Evolutionary conservation across 2,329 filamentous ascomycete species (phyloP), one percentile per base, ranked within the genome.

Genomic region (Penicillium thymicola): DNA sequence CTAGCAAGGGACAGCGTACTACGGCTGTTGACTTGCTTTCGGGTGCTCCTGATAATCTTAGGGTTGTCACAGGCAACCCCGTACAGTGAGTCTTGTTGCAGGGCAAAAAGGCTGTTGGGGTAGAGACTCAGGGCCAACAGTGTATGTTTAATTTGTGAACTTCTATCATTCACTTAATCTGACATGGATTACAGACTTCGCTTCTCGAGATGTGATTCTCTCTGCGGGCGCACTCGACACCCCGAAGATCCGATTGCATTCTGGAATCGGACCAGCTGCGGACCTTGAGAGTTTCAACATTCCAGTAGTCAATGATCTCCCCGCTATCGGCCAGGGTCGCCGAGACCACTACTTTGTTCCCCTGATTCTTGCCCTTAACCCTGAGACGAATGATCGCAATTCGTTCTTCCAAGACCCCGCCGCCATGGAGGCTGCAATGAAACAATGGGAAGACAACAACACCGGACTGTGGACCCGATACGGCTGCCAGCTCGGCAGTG

Each of bases 1-100:
- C 79, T 25, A 63, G 73, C 28, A 71, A 77, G 11, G 82, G 82
- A 1, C 47, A 74, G 7, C 73, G 82, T n/a, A 78, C 77, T 0
- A 85, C 82, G 0, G 78, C 83, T 0, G 73, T 73, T 2, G 82
- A 84, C 56, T 70, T 85, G 44, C 61, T 86, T n/a, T 57, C 61
- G 1, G 62, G 69, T 5, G 42, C 65, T 0, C 80, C 81, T 0
- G 65, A 72, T 0, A 87, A 87, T 58, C 67, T 88, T 37, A 79
- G 76, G 0, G 71, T 87, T 25, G 59, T 82, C 59, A 81, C 80
- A 2, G 69, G 78, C 30, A 69, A 78, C 0, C 74, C 76, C 2
- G 81, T 85, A 3, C 73, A 76, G 32, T 76, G 75, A 4, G 55
- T 85, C 1, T 47, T 84, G 2, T 56, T 83, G 2, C 69, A 81